A percentile compares a stretch with the other conserved stretches of the same genome.
These are phyloP conservation scores for Geranium incanum DNA, from an alignment of 441 rosid species.

Conservation along the genomic window DNA sequence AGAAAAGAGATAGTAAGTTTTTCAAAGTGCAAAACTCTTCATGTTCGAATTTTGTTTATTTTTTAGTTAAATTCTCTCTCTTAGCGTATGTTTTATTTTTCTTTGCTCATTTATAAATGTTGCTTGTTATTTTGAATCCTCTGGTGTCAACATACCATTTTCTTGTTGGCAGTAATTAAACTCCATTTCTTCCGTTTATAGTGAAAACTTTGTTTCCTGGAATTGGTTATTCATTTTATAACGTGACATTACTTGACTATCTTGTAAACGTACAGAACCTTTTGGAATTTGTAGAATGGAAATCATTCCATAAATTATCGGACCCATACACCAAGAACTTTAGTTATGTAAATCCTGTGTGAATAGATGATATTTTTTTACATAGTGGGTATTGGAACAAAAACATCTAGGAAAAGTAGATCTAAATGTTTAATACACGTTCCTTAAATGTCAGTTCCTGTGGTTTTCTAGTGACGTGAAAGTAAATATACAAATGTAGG, in stretches of 20 bases:
- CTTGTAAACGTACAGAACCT: neutral
- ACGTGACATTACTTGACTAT: neutral
- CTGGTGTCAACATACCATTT: neutral
- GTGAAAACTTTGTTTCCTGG: neutral
- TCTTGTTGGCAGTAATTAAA: neutral
- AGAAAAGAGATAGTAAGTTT: slow-evolving; percentile 72
- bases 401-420: neutral
- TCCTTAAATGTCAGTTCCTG: neutral
- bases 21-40: slow-evolving; percentile 5
- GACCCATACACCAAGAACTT: neutral
- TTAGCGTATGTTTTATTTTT: neutral
- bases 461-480: neutral
- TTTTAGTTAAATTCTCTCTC: neutral
- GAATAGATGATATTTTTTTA: neutral
- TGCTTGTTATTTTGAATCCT: neutral
- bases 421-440: neutral
- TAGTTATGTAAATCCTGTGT: neutral
- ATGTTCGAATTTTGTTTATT: neutral
- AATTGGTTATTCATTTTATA: neutral
- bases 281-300: neutral
- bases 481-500: neutral
- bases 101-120: neutral
- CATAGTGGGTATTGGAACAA: neutral
- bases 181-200: neutral
- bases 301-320: neutral